These are phyloP conservation scores for Solanum chiquidenum DNA, from an alignment of 257 asterid genomes.

Conservation along the genomic window DNA sequence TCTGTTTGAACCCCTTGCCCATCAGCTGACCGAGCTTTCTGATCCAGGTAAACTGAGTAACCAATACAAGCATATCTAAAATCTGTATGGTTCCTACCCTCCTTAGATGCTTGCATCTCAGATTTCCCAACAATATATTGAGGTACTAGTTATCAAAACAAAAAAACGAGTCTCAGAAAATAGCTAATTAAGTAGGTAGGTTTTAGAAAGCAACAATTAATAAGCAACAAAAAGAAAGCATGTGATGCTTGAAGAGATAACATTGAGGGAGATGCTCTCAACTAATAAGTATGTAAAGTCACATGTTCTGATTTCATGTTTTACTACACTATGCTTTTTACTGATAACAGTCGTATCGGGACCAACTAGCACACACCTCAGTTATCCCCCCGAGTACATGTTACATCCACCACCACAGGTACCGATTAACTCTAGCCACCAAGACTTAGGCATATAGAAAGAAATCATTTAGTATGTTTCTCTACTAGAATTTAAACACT, in stretches of 20 bases:
- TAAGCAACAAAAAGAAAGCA: background rate
- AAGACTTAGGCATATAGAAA: background rate
- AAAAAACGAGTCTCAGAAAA: background rate
- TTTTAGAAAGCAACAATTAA: background rate
- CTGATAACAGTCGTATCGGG: background rate
- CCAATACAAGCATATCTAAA: conserved; percentile 80
- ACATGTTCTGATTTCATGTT: background rate
- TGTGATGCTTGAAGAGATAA: background rate
- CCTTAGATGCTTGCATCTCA: conserved; percentile 57
- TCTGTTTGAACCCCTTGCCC: conserved; percentile 37
- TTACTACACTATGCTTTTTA: background rate
- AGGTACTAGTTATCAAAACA: conserved; percentile 49
- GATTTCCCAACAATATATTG: conserved; percentile 46
- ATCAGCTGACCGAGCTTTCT: conserved; percentile 23
- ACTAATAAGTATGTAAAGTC: background rate
- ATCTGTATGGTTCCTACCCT: conserved; percentile 56
- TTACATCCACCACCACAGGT: background rate
- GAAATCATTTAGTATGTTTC: background rate
- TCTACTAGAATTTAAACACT: background rate
- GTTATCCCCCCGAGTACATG: background rate
- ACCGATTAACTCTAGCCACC: background rate
- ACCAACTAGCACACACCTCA: background rate
- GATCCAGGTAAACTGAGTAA: conserved; percentile 57
- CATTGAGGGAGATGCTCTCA: background rate
- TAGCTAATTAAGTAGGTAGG: background rate